phyloP scores from a whole-genome alignment of 495 filamentous ascomycete genomes.

The Penicillium tannophilum region DNA sequence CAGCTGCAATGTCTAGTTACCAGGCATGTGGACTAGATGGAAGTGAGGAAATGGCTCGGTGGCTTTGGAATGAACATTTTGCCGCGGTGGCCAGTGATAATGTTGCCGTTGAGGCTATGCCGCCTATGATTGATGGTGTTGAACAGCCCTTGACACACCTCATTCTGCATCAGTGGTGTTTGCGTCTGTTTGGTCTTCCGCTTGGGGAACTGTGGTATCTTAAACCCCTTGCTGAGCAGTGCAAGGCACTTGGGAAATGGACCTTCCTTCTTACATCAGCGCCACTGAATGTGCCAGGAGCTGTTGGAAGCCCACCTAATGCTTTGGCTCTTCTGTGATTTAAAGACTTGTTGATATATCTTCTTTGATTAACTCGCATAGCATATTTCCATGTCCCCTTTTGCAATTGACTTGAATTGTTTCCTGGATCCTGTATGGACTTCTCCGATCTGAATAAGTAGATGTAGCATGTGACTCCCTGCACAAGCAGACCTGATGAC shows the following conservation, averaged over 20 bases:
- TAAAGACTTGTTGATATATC: background rate
- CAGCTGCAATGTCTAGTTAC: conserved; percentile 14
- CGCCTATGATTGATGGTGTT: conserved; percentile 20
- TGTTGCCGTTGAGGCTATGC: conserved; percentile 31
- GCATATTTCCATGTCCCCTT: too few relatives aligned
- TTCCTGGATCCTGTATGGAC: too few relatives aligned
- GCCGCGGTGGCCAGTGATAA: conserved; percentile 37
- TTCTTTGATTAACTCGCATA: too few relatives aligned
- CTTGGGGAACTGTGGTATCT: conserved; percentile 68
- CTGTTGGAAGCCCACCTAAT: conserved; percentile 45
- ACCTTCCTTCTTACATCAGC: conserved; percentile 48
- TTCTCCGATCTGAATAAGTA: too few relatives aligned
- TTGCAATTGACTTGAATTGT: too few relatives aligned
- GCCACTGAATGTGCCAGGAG: conserved; percentile 49
- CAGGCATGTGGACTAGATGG: conserved; percentile 28
- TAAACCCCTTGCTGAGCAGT: conserved; percentile 50
- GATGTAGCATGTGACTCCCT: too few relatives aligned
- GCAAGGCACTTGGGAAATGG: conserved; percentile 41
- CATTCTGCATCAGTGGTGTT: conserved; percentile 45
- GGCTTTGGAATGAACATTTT: conserved; percentile 38
- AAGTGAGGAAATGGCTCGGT: conserved; percentile 28
- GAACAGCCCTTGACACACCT: conserved; percentile 16
- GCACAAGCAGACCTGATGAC: too few relatives aligned
- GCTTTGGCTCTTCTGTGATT: conserved; percentile 42
- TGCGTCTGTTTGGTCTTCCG: conserved; percentile 48